Evolutionary conservation across 257 asterid genomes (phyloP).

Genomic region (Solanum pinnatisectum): DNA sequence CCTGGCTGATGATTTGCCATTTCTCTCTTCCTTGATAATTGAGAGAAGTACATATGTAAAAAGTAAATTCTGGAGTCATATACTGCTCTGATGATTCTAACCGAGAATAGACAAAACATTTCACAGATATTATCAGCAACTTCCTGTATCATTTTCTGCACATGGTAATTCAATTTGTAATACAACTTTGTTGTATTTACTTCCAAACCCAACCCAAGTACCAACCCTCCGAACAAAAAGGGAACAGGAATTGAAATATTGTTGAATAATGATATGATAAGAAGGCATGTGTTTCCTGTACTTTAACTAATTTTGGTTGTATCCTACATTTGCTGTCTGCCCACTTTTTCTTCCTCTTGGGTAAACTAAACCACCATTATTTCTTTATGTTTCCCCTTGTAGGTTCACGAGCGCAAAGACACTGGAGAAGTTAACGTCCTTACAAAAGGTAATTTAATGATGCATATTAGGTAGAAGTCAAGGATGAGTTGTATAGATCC

Average conservation of each 20-base stretch:
- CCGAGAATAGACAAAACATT: background rate
- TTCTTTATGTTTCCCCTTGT: background rate
- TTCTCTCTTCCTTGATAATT: background rate
- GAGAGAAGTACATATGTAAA: background rate
- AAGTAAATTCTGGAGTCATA: background rate
- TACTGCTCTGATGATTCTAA: background rate
- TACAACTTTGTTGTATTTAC: background rate
- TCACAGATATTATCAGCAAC: background rate
- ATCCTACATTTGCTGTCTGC: background rate
- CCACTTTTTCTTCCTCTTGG: background rate
- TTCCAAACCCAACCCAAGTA: background rate
- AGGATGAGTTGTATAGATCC: background rate
- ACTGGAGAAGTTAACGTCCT: slow-evolving; percentile 94
- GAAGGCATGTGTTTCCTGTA: background rate
- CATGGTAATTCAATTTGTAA: background rate
- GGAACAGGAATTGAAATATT: background rate
- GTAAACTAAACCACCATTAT: background rate
- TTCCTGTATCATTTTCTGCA: background rate
- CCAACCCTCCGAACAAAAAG: background rate
- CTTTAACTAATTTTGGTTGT: background rate
- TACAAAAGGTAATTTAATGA: slow-evolving; percentile 57
- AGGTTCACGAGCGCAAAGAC: slow-evolving; percentile 92
- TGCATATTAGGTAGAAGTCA: background rate
- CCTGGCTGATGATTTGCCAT: background rate
- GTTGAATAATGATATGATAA: background rate